Percentiles rank a stretch among this genome's conserved stretches.
Conservation (phyloP, 148 eudicot species). For the Chenopodium formosanum region DNA sequence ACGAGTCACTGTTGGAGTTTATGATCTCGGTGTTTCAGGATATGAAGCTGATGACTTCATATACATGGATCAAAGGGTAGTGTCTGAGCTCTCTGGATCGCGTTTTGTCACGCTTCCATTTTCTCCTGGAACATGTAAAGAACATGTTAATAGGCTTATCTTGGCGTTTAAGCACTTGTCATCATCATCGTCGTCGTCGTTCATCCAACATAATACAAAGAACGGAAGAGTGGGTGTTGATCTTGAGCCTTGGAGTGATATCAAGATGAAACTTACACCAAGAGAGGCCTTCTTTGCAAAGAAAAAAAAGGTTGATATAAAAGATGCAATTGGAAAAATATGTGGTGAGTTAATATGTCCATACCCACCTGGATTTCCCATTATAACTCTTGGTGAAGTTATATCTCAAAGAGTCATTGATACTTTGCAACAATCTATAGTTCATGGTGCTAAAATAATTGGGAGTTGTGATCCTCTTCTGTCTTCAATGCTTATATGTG, state of each 20-base stretch:
- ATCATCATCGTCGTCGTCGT: too few species aligned
- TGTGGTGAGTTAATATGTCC: not conserved
- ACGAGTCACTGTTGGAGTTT: conserved; percentile 49
- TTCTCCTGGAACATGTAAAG: not conserved
- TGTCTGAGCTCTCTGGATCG: not conserved
- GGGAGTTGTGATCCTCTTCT: conserved; percentile 54
- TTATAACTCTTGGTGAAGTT: not conserved
- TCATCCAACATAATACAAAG: too few species aligned
- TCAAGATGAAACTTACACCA: not conserved
- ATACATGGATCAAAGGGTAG: not conserved
- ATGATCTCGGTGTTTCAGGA: not conserved
- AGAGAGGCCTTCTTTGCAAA: not conserved
- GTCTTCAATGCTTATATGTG: conserved; percentile 50
- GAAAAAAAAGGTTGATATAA: not conserved
- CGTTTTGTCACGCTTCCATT: not conserved
- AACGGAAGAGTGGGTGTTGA: not conserved
- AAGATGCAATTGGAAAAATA: not conserved
- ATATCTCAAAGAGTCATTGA: not conserved
- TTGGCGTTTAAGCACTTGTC: not conserved
- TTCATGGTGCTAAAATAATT: conserved; percentile 43
- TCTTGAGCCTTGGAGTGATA: not conserved
- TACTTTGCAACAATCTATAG: not conserved
- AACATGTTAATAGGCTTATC: not conserved
- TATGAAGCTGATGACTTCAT: not conserved
- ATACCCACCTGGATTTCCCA: not conserved